Evolutionary conservation across 2,329 filamentous ascomycete genomes (phyloP), one percentile per base, ranked within the genome.

Genomic region (Aspergillus unguis): DNA sequence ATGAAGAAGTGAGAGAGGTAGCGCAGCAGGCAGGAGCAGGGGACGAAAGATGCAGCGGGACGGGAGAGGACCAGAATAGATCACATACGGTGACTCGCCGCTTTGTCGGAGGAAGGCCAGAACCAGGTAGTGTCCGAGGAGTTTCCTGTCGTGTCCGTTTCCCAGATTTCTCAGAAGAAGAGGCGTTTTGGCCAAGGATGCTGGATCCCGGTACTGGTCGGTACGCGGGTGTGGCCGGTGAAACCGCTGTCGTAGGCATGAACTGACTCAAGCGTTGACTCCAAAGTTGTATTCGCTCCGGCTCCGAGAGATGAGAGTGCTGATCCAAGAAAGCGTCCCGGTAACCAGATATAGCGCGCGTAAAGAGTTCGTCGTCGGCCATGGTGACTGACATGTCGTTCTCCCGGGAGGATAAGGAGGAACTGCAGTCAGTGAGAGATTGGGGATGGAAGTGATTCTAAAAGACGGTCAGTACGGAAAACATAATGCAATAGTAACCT

Each of bases 31-130:
- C 60, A 59, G 50, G 60, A 36, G 56, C 53, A 62, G 58, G 48
- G 51, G 52, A 53, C 51, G 54, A 58, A 56, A 58, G 59, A 51
- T 58, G 55, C 52, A 58, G 49, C 43, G 49, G 49, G 49, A 46
- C 58, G 63, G 61, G 61, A 71, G 68, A 67, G 64, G 65, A 69
- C 69, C 64, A 68, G 67, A 67, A 65, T 67, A 66, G 65, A 67
- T 66, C 62, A 73, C 72, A 65, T 75, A 75, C 72, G 70, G 68
- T 73, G 67, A 71, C 72, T 70, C 71, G 71, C 66, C 72, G 71
- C 66, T 75, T 75, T 50, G 69, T 66, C 63, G 63, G 64, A 47
- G 65, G 71, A 57, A 66, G 64, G 65, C 66, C 66, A 65, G 68
- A 68, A 63, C 64, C 66, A 63, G 71, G 67, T 49, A 70, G 57